Conservation (phyloP, 2,329 filamentous ascomycete species). For the Uncinocarpus reesii region DNA sequence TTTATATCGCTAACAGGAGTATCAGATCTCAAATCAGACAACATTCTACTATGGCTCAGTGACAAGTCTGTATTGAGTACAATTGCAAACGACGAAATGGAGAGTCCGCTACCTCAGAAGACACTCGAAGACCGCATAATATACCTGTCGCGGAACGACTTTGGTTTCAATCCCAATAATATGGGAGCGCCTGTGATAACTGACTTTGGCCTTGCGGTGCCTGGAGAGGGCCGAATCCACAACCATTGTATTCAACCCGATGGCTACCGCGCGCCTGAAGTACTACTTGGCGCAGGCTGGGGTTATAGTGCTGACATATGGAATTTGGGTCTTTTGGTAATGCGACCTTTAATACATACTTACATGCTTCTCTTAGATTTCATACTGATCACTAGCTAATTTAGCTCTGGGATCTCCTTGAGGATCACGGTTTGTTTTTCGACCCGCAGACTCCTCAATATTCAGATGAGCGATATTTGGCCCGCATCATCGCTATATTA, state of each 20-base stretch:
- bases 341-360: no score
- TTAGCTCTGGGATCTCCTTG: conserved; percentile 29
- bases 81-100: conserved; percentile 22
- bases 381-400: conserved; percentile 20
- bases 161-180: conserved; percentile 19
- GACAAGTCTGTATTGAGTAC: conserved; percentile 21
- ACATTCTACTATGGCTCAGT: conserved; percentile 31
- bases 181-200: conserved; percentile 24
- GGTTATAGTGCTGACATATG: conserved; percentile 32
- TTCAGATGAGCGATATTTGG: conserved; percentile 13
- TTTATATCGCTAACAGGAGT: neutral
- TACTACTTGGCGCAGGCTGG: conserved; percentile 27
- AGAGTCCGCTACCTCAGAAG: conserved; percentile 26
- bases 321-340: conserved; percentile 30
- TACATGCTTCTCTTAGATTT: neutral
- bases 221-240: conserved; percentile 26
- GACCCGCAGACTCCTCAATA: conserved; percentile 4
- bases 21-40: conserved; percentile 36
- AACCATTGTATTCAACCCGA: conserved; percentile 39
- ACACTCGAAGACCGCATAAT: conserved; percentile 24
- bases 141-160: conserved; percentile 28
- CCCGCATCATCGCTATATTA: conserved; percentile 16
- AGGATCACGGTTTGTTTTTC: conserved; percentile 23
- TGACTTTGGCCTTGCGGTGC: conserved; percentile 29
- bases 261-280: conserved; percentile 30